phyloP scores from a whole-genome alignment of 2,329 filamentous ascomycete genomes.

The Rhytidhysteron rufulum region DNA sequence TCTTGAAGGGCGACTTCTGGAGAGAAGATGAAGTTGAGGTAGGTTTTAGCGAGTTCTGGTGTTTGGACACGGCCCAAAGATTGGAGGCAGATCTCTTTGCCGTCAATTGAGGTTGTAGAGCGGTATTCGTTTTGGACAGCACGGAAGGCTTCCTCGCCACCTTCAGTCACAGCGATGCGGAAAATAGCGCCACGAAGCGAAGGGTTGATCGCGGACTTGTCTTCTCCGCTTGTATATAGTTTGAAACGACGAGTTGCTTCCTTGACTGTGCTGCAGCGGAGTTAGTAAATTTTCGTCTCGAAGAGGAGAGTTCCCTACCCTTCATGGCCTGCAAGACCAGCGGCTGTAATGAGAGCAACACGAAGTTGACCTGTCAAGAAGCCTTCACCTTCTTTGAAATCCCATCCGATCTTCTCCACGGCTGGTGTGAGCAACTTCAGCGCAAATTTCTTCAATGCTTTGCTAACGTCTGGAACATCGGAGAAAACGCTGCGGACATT shows the following conservation, averaged over 20 bases:
- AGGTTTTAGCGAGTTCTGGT: constrained; percentile 61
- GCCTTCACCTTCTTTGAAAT: constrained; percentile 72
- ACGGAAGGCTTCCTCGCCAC: constrained; percentile 65
- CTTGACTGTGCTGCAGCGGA: constrained; percentile 55
- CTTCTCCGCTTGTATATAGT: constrained; percentile 65
- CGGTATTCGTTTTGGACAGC: constrained; percentile 82
- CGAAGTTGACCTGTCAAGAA: constrained; percentile 80
- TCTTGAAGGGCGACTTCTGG: constrained; percentile 82
- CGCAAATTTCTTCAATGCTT: constrained; percentile 73
- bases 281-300: neutral
- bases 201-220: constrained; percentile 70
- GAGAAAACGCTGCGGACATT: constrained; percentile 82
- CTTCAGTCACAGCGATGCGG: constrained; percentile 71
- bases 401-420: constrained; percentile 79
- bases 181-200: constrained; percentile 79
- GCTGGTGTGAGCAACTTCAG: constrained; percentile 72
- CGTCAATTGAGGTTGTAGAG: constrained; percentile 79
- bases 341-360: constrained; percentile 72
- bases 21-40: constrained; percentile 74
- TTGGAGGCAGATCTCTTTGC: constrained; percentile 78
- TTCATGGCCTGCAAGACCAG: constrained; percentile 72
- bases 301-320: constrained; percentile 52
- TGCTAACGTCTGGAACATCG: constrained; percentile 66
- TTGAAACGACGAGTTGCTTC: constrained; percentile 79
- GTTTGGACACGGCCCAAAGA: constrained; percentile 73